Evolutionary conservation across 805 yeast species (phyloP), one percentile per base, ranked within the genome.

Genomic region (Candida morakotiae): DNA sequence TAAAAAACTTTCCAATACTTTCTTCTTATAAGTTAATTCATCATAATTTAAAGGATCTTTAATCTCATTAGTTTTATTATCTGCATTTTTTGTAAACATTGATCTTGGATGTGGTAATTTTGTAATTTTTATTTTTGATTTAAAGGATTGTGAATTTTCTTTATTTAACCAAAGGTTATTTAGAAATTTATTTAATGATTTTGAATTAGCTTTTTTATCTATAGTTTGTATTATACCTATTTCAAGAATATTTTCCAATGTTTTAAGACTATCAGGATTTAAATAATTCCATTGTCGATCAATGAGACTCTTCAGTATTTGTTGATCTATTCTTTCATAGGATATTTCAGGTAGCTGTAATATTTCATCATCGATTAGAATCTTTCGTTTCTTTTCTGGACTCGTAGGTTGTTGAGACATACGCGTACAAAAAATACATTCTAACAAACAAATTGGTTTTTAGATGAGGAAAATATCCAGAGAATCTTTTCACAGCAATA

Each of bases 1-100:
- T 13, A 67, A 47, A 38, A 60, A 57, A 10, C 68, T 58, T 39
- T 67, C 71, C 31, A 63, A 40, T 24, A 47, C 49, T 13, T 48
- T 49, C 34, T 56, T 58, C 18, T 58, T 42, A 26, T 59, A 40
- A 6, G 40, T 33, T 17, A 59, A 38, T 10, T 40, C 47, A 41
- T 62, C 69, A 27, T 47, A 54, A 40, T 47, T 52, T 8, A 62
- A 43, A 2, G 58, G 45, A 33, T 40, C 42, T 22, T 33, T 38
- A 14, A 35, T 20, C 28, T 46, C 48, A 31, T 41, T 41, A 11
- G 34, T 15, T 22, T 38, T 45, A n/a, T 24, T 36, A 11, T 15
- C 27, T 13, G 34, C 33, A 9, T 24, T 9, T 14, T 41, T 44
- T 6, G 43, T 39, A 8, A 44, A 42, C 52, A 54, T 45, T 2